Conservation (phyloP, 345 rosid species). For the Boechera retrofracta region DNA sequence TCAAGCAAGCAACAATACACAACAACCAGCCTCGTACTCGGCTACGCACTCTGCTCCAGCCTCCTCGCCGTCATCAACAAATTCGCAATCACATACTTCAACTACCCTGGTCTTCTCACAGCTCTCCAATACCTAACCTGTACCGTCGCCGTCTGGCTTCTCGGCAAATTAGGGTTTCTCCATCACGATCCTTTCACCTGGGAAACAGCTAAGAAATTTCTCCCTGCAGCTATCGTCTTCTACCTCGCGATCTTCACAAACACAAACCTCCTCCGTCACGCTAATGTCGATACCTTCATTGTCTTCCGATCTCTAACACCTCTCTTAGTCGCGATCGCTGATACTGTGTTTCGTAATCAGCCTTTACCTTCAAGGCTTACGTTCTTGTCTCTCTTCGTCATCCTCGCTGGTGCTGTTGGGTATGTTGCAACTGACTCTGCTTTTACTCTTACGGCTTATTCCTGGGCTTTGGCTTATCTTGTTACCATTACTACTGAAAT, state of each 20-base stretch:
- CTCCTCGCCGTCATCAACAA: conserved; percentile 97
- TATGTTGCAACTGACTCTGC: conserved; percentile 93
- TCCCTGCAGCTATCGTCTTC: conserved; percentile 91
- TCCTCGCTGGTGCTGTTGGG: conserved; percentile 90
- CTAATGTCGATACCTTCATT: conserved; percentile 94
- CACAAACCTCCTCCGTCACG: conserved; percentile 94
- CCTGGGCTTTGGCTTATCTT: conserved; percentile 93
- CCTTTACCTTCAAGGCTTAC: conserved; percentile 87
- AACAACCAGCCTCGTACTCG: conserved; percentile 81
- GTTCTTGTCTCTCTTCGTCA: conserved; percentile 61
- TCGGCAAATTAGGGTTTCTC: conserved; percentile 81
- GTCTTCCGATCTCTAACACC: conserved; percentile 95
- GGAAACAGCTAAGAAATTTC: conserved; percentile 91
- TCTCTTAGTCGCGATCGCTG: conserved; percentile 91
- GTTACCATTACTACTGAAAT: conserved; percentile 91
- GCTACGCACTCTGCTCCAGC: conserved; percentile 97
- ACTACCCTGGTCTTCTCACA: conserved; percentile 88
- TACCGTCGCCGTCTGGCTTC: conserved; percentile 77
- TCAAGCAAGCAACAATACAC: conserved; percentile 56
- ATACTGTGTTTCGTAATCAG: conserved; percentile 78
- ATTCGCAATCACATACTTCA: conserved; percentile 86
- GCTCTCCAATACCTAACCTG: conserved; percentile 89
- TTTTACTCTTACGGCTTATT: conserved; percentile 83
- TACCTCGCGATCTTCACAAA: conserved; percentile 96
- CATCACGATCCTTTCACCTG: conserved; percentile 78